Evolutionary conservation across 192 early-diverging fungal genomes (phyloP), one percentile per base, ranked within the genome.

Genomic region (Mortierella alpina): DNA sequence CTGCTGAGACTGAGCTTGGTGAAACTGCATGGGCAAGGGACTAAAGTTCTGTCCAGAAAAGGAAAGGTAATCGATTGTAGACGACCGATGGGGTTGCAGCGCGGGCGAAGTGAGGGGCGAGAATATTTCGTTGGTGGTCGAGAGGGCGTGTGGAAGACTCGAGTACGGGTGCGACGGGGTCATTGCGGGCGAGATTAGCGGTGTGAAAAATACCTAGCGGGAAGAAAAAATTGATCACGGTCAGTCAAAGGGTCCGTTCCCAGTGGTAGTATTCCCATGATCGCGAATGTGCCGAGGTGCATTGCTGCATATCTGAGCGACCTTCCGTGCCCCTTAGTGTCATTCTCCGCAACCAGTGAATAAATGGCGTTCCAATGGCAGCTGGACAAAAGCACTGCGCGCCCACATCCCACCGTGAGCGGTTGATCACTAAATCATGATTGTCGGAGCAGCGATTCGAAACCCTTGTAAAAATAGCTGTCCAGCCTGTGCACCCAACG

Each of bases 141-240:
- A 72, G 11, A 80, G 49, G 50, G 74, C 60, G 52, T 84, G 75
- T 47, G 62, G 73, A 14, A 73, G 62, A 50, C 70, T 75, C 50
- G 83, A 84, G 73, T 88, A 90, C 14, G 86, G 84, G 51, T 85
- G 82, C 44, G 87, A 87, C 12, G 92, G 92, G 5, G 90, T 93
- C 84, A 90, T 90, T 8, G 90, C 90, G 1, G 92, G 92, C 7
- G 92, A 93, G 23, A 93, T 89, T 18, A 93, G 70, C 1, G 92
- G 92, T 4, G 90, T 90, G n/a, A 77, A 77, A 54, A 77, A 77
- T 5, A 77, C 75, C 75, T 77, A 76, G 15, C 49, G 56, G 8
- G 15, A 17, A 48, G n/a, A 41, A 45, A 9, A 60, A 17, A 14
- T 61, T 31, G 20, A 54, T 54, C 63, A 66, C 52, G 13, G 14